Evolutionary conservation across 805 yeast genomes (phyloP), one percentile per base, ranked within the genome.

Genomic region (Ogataea thermomethanolica): DNA sequence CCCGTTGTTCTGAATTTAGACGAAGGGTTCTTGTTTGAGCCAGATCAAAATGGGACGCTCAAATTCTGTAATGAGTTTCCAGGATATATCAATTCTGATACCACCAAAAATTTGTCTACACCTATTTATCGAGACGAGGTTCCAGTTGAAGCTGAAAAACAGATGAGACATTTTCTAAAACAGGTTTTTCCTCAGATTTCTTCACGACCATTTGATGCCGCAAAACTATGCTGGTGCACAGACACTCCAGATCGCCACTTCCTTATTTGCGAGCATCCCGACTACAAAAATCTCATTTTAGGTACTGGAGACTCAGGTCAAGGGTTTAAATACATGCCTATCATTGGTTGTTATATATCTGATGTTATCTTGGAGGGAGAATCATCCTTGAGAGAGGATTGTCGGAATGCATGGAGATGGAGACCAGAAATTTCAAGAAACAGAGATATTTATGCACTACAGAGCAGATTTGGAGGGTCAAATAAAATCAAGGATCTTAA

Each of bases 281-380:
- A 46, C 1, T 42, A 46, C 14, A 34, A 45, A 2, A 62, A 59
- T 20, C 53, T 69, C 2, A 56, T 48, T 35, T 61, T 71, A 8
- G 73, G 71, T 0, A 59, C 70, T 8, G 76, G 76, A n/a, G 76
- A 70, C 46, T 63, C 74, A 2, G 73, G 75, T 11, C 75, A 70
- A 48, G 71, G 64, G 3, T 70, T 63, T 50, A 71, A 70, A 49
- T 67, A 64, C 32, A 48, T 71, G 41, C 76, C 76, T 10, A 64
- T 56, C 27, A 66, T 71, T 38, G 76, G 76, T 1, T 60, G 60
- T 35, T 70, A 70, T 42, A 67, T 71, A 26, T 26, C 29, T 6
- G 29, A 26, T 14, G 15, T 26, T 13, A 56, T 58, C 1, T 11
- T 58, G 14, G 44, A 59, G 8, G 70, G 70, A 2, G 57, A 51